Evolutionary conservation across 2,329 filamentous ascomycete species (phyloP), one percentile per base, ranked within the genome.

Genomic region (Bretziella fagacearum): DNA sequence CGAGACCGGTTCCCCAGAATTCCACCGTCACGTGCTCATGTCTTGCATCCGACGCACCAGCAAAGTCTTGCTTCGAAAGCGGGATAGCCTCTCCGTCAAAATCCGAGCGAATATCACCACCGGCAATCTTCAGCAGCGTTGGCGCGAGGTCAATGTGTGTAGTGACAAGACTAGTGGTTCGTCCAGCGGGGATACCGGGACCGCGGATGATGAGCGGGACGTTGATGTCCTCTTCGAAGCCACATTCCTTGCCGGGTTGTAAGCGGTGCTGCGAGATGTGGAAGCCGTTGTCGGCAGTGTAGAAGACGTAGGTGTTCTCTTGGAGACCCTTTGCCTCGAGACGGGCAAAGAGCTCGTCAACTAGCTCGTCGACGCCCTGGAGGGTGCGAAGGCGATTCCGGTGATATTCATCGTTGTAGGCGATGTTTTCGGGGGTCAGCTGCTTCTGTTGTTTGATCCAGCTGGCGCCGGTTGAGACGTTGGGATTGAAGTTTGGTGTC

Each of bases 401-500:
- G 29, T 68, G 64, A 48, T 62, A 65, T 17, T 58, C 51, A 39
- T 67, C 63, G 40, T 63, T 59, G 46, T 59, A 60, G 3, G 55
- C 57, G 4, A 65, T 52, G 6, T 56, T 55, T 6, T 55, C 55
- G 3, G 58, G 53, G 15, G 55, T 60, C 2, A 60, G 53, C 41
- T 54, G 57, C 1, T 62, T 60, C 4, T 69, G 62, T 7, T 57
- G 51, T 3, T 57, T 56, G 32, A 71, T 57, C 67, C 68, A 72
- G 29, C 61, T 63, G 3, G 62, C 68, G 2, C 63, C 64, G 2
- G 60, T 61, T 0, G 63, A 52, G n/a, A 52, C 51, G 8, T 55
- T 54, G 0, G 78, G 77, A 55, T 84, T 84, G 62, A 84, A 84
- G 54, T 78, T 73, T 0, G 65, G 61, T 0, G 68, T 76, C n/a